Evolutionary conservation across 768 basidiomycete genomes (phyloP).

Genomic region (Lentinula lateritia): DNA sequence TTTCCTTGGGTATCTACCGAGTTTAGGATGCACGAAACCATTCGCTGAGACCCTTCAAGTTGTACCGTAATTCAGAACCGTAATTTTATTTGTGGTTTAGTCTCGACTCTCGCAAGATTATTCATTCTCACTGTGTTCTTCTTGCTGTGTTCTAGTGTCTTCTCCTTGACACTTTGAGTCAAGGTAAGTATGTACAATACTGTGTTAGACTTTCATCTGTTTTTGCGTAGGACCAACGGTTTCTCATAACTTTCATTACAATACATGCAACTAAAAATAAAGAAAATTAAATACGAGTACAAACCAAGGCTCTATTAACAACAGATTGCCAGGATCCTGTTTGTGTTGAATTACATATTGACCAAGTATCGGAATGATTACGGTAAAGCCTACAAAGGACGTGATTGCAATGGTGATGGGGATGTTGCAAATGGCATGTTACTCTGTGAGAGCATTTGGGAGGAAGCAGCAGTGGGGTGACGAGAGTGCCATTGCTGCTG

Average conservation of each 20-base stretch:
- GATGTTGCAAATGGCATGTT: not conserved
- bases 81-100: not conserved
- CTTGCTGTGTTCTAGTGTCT: too few species aligned
- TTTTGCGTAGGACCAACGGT: too few species aligned
- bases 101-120: too few species aligned
- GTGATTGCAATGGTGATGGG: not conserved
- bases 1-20: constrained; percentile 60
- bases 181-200: too few species aligned
- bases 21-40: constrained; percentile 75
- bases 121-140: too few species aligned
- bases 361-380: not conserved
- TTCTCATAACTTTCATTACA: not conserved
- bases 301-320: not conserved
- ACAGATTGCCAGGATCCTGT: not conserved
- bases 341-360: not conserved
- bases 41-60: constrained; percentile 43
- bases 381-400: not conserved
- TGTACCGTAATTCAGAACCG: not conserved
- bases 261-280: not conserved
- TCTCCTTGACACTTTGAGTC: too few species aligned
- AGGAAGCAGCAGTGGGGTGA: not conserved
- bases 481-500: constrained; percentile 3
- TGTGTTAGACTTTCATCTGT: too few species aligned
- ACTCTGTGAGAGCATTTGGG: not conserved
- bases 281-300: not conserved